A percentile compares a stretch with the other conserved stretches of the same genome.
Conservation (phyloP, 345 rosid genomes). For the Gossypium thurberi region DNA sequence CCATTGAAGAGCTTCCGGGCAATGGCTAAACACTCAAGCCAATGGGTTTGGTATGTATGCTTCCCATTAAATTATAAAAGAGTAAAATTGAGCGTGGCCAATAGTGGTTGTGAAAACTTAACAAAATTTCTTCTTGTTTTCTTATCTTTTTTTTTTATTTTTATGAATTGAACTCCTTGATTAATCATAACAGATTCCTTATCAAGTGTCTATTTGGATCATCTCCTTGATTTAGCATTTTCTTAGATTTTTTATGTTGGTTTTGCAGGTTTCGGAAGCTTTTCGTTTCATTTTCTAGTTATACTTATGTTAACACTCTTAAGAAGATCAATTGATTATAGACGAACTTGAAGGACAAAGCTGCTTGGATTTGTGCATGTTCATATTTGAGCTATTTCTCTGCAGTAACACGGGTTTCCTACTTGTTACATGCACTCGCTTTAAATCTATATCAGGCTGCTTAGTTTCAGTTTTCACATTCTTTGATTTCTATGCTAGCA, state of each 20-base stretch:
- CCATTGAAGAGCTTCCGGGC: conserved; percentile 64
- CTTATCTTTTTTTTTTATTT: not conserved
- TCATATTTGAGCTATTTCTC: not conserved
- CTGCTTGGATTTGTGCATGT: not conserved
- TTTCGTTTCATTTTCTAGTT: conserved; percentile 73
- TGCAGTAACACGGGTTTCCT: not conserved
- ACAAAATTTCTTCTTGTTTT: not conserved
- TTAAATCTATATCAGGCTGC: not conserved
- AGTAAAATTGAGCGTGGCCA: not conserved
- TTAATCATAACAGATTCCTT: not conserved
- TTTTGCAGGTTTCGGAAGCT: conserved; percentile 75
- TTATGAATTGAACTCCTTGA: not conserved
- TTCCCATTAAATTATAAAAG: not conserved
- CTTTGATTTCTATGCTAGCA: not conserved
- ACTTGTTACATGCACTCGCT: not conserved
- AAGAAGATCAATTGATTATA: conserved; percentile 30
- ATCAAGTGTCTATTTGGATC: not conserved
- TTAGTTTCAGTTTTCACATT: not conserved
- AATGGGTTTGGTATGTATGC: conserved; percentile 72
- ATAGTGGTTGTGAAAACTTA: not conserved
- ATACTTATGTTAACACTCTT: conserved; percentile 54
- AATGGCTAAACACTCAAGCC: conserved; percentile 77
- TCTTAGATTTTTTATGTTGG: not conserved
- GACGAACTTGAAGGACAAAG: not conserved
- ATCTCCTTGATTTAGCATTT: not conserved